Conservation (phyloP, 257 asterid genomes). For the Capsicum chinense region DNA sequence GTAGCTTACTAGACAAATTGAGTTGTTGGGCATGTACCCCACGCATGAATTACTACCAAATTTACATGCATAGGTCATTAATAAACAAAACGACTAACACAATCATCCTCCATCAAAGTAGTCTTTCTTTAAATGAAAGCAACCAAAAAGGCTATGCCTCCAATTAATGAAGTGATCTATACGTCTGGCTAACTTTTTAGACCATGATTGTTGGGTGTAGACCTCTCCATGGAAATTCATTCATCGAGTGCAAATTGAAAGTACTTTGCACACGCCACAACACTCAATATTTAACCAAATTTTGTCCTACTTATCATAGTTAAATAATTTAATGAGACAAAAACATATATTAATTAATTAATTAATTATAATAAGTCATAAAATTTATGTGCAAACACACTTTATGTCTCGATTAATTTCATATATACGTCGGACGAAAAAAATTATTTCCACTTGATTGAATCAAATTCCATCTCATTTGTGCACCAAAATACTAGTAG, state of each 20-base stretch:
- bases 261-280: not conserved
- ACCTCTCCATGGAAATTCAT: slow-evolving; percentile 17
- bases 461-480: not conserved
- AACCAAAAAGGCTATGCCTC: slow-evolving; percentile 19
- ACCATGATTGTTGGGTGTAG: not conserved
- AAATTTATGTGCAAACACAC: not conserved
- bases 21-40: not conserved
- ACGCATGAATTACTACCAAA: slow-evolving; percentile 22
- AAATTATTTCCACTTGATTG: not conserved
- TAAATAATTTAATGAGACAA: not conserved
- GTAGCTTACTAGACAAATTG: not conserved
- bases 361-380: not conserved
- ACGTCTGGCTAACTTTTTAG: slow-evolving; percentile 15
- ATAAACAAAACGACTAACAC: not conserved
- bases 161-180: slow-evolving; percentile 10
- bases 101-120: not conserved
- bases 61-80: slow-evolving; percentile 10
- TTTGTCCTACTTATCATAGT: too few relatives aligned
- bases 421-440: too few relatives aligned
- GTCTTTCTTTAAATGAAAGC: slow-evolving; percentile 25
- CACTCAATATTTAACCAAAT: not conserved
- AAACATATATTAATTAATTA: too few relatives aligned
- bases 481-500: not conserved
- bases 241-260: not conserved
- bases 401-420: too few relatives aligned